Evolutionary conservation across 2,329 filamentous ascomycete species (phyloP).

Genomic region (Didymella pomorum): DNA sequence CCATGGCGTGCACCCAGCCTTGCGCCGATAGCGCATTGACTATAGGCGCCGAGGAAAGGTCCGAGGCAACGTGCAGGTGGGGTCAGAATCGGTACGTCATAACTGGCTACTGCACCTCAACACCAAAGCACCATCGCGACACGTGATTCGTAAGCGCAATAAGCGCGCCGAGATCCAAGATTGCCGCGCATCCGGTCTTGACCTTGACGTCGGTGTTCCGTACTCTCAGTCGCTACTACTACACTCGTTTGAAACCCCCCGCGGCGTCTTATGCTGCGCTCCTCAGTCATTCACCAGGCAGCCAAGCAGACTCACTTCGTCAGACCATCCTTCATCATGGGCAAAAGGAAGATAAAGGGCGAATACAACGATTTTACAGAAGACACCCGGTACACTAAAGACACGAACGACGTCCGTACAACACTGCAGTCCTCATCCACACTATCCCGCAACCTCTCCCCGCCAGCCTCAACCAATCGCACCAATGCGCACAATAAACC

Average conservation of each 20-base stretch:
- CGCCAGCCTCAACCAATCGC: slow-evolving; percentile 20
- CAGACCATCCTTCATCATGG: slow-evolving; percentile 31
- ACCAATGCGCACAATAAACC: slow-evolving; percentile 21
- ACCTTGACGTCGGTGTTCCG: slow-evolving; percentile 13
- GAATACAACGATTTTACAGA: slow-evolving; percentile 50
- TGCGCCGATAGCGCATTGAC: slow-evolving; percentile 3
- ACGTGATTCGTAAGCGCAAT: slow-evolving; percentile 6
- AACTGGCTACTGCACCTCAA: slow-evolving; percentile 13
- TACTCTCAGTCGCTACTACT: neutral
- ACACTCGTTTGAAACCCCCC: neutral
- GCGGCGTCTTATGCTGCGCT: slow-evolving; percentile 3
- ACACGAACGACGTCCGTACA: slow-evolving; percentile 38
- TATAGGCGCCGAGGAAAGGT: slow-evolving; percentile 10
- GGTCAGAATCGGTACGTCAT: slow-evolving; percentile 19
- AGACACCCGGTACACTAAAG: slow-evolving; percentile 39
- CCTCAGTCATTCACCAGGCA: slow-evolving; percentile 2
- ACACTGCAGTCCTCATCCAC: slow-evolving; percentile 28
- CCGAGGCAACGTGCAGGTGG: slow-evolving; percentile 19
- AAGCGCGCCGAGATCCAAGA: slow-evolving; percentile 4
- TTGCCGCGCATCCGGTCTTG: slow-evolving; percentile 13
- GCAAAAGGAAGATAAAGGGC: slow-evolving; percentile 38
- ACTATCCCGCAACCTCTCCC: slow-evolving; percentile 22
- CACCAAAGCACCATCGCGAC: slow-evolving; percentile 18
- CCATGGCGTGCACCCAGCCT: slow-evolving; percentile 12
- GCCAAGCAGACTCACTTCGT: neutral